phyloP scores from a whole-genome alignment of 2,329 filamentous ascomycete genomes.

The Neophaeococcomyces mojaviensis region DNA sequence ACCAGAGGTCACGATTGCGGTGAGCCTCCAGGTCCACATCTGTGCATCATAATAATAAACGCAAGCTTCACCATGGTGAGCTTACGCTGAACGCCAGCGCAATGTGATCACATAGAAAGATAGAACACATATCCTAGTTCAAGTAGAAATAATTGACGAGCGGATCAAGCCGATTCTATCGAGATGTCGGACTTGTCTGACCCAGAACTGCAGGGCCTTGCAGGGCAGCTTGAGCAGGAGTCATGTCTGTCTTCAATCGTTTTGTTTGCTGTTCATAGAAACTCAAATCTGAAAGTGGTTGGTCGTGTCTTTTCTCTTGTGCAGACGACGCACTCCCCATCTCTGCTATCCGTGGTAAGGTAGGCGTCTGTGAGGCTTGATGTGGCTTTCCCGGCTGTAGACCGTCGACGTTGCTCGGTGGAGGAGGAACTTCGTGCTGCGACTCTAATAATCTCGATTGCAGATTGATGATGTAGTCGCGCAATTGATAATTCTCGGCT shows the following conservation, averaged over 20 bases:
- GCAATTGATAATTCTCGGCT: slow-evolving; percentile 78
- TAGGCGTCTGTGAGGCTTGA: slow-evolving; percentile 12
- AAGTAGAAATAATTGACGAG: too few species aligned
- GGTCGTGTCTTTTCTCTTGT: background rate
- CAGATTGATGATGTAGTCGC: slow-evolving; percentile 86
- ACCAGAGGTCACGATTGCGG: too few species aligned
- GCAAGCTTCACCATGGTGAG: too few species aligned
- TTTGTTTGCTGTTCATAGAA: slow-evolving; percentile 4
- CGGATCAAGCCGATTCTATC: background rate
- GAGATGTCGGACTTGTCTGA: background rate
- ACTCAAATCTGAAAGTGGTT: background rate
- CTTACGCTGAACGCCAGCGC: too few species aligned
- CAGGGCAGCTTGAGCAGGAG: slow-evolving; percentile 3
- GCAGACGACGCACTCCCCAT: slow-evolving; percentile 4
- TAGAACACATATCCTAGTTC: too few species aligned
- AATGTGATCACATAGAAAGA: too few species aligned
- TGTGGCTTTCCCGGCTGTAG: slow-evolving; percentile 21
- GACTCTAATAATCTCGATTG: slow-evolving; percentile 79
- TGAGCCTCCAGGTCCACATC: too few species aligned
- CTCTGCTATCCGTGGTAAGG: slow-evolving; percentile 7
- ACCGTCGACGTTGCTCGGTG: slow-evolving; percentile 24
- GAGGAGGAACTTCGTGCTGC: slow-evolving; percentile 66
- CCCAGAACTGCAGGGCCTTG: slow-evolving; percentile 6
- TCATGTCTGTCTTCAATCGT: slow-evolving; percentile 6
- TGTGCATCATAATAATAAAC: too few species aligned